Evolutionary conservation across 495 filamentous ascomycete genomes (phyloP).

Genomic region (Penicillium alfredii): DNA sequence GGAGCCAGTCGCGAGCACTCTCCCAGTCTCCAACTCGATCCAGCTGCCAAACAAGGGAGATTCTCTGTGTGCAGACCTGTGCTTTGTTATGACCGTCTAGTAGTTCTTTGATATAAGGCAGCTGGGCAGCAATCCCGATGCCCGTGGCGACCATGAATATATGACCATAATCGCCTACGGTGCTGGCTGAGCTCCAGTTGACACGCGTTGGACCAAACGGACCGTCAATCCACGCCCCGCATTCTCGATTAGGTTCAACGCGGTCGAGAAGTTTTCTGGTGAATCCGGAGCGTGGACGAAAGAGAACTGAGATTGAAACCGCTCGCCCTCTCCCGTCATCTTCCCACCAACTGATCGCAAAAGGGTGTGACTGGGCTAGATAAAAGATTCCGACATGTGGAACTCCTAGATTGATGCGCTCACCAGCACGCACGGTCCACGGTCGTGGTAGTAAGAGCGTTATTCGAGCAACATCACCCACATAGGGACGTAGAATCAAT

Average conservation of each 20-base stretch:
- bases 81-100: constrained; percentile 24
- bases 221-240: constrained; percentile 28
- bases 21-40: constrained; percentile 19
- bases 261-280: constrained; percentile 16
- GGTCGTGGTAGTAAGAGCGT: constrained; percentile 19
- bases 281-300: constrained; percentile 28
- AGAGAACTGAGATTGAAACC: constrained; percentile 18
- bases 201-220: constrained; percentile 26
- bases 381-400: constrained; percentile 20
- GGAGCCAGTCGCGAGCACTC: constrained; percentile 13
- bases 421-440: constrained; percentile 22
- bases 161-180: constrained; percentile 27
- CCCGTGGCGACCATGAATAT: constrained; percentile 31
- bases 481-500: constrained; percentile 2
- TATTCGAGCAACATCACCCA: constrained; percentile 6
- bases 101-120: constrained; percentile 34
- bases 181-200: neutral
- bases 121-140: constrained; percentile 32
- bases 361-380: constrained; percentile 26
- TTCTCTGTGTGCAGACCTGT: constrained; percentile 22
- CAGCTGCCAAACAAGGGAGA: constrained; percentile 29
- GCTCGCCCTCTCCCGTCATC: constrained; percentile 13
- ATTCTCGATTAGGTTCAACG: constrained; percentile 9
- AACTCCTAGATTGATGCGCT: constrained; percentile 25
- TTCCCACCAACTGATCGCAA: constrained; percentile 32